Evolutionary conservation across 345 rosid genomes (phyloP), one percentile per base, ranked within the genome.

Genomic region (Cochlearia excelsa): DNA sequence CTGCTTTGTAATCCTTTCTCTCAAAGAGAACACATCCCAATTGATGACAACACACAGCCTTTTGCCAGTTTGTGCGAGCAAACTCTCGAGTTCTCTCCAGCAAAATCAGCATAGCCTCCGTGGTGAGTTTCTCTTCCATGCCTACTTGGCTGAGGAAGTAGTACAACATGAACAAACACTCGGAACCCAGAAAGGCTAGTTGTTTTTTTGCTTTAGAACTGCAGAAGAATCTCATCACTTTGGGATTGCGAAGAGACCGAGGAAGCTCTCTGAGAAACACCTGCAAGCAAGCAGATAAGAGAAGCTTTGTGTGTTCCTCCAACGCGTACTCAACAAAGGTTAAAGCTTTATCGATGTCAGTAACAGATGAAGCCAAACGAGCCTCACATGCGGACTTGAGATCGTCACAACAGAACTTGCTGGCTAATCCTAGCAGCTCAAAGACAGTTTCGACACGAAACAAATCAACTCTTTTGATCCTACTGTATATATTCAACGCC

Each of bases 271-370:
- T 75, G 6, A 93, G 72, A 45, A 92, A 67, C 61, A 81, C 83
- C 63, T 85, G 95, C 74, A 93, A 78, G 81, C 99, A 93, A 68
- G 99, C 80, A 55, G 88, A 87, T 30, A 83, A 87, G 4, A 93
- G 85, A 70, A 82, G 82, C 67, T 68, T 65, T 4, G 91, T 81
- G 33, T 63, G 79, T 67, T 82, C 95, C 70, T 88, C 97, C 55
- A 93, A 59, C 28, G 87, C 95, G 44, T 81, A 79, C 42, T 84
- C 91, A 9, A 93, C 77, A 43, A 93, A 79, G 66, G 77, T 62
- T 66, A 88, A 67, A 5, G 89, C 95, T 60, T 83, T 82, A 37
- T 82, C 86, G 6, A 83, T 43, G 60, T 59, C 60, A 45, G 68
- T 45, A 46, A 86, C 82, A 11, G 79, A 51, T 6, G 89, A 81